Evolutionary conservation across 2,329 filamentous ascomycete genomes (phyloP).

Genomic region (Pseudonectria foliicola): DNA sequence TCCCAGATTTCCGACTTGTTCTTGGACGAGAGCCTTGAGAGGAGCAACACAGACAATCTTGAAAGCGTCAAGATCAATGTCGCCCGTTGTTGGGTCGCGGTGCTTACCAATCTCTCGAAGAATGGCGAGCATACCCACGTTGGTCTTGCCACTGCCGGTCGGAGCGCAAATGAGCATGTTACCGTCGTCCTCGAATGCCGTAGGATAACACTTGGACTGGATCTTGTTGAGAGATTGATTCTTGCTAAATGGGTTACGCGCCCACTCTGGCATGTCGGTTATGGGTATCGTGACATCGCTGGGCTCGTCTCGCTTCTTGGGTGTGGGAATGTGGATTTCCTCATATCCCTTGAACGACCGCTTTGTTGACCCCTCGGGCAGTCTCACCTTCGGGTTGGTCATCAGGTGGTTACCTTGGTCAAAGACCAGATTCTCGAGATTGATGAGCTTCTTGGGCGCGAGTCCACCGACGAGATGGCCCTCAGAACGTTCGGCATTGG

Average conservation of each 20-base stretch:
- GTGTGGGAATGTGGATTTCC: conserved; percentile 92
- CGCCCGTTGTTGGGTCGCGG: conserved; percentile 78
- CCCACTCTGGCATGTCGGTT: conserved; percentile 87
- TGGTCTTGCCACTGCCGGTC: conserved; percentile 96
- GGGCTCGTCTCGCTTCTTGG: conserved; percentile 77
- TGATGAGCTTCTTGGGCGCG: conserved; percentile 80
- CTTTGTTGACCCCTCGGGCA: conserved; percentile 93
- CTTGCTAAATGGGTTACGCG: conserved; percentile 74
- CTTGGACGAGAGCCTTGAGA: conserved; percentile 89
- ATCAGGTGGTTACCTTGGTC: conserved; percentile 98
- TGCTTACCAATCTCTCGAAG: conserved; percentile 95
- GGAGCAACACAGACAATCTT: conserved; percentile 98
- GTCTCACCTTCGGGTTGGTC: conserved; percentile 94
- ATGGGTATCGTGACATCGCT: conserved; percentile 77
- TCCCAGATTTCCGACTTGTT: conserved; percentile 97
- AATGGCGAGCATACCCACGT: conserved; percentile 96
- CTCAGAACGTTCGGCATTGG: conserved; percentile 52
- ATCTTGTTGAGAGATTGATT: conserved; percentile 89
- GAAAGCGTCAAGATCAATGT: conserved; percentile 92
- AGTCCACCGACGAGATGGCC: conserved; percentile 72
- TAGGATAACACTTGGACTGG: conserved; percentile 86
- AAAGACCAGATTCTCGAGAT: conserved; percentile 92
- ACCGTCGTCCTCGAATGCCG: conserved; percentile 86
- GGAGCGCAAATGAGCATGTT: conserved; percentile 98
- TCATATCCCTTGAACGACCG: conserved; percentile 96